Conservation (phyloP, 2,329 filamentous ascomycete genomes). For the Colletotrichum abscissum region DNA sequence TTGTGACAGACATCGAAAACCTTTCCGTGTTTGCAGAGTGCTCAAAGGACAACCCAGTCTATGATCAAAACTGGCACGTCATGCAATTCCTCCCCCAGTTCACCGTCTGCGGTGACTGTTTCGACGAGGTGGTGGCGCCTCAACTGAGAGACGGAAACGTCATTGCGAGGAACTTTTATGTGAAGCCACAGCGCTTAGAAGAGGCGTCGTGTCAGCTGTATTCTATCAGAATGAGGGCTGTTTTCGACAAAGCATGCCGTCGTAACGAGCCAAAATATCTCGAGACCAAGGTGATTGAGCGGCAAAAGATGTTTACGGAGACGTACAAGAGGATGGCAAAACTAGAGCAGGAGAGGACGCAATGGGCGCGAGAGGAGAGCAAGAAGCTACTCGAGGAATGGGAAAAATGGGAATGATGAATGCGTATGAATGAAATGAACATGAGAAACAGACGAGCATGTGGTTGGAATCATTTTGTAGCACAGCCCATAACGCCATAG, state of each 20-base stretch:
- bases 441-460: constrained; percentile 29
- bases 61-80: constrained; percentile 79
- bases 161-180: constrained; percentile 74
- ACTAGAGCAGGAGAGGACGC: constrained; percentile 49
- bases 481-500: constrained; percentile 15
- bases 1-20: constrained; percentile 73
- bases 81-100: constrained; percentile 81
- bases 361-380: constrained; percentile 55
- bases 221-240: constrained; percentile 79
- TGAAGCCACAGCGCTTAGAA: constrained; percentile 65
- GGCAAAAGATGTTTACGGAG: constrained; percentile 69
- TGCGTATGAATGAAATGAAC: constrained; percentile 31
- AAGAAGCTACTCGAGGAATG: constrained; percentile 66
- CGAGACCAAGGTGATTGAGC: constrained; percentile 65
- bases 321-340: constrained; percentile 65
- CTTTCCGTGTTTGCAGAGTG: constrained; percentile 72
- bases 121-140: constrained; percentile 81
- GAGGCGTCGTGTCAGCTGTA: constrained; percentile 81
- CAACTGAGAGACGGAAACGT: constrained; percentile 62
- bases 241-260: constrained; percentile 76
- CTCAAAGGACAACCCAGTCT: constrained; percentile 69
- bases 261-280: constrained; percentile 76
- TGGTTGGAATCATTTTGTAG: constrained; percentile 15
- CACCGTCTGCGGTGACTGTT: constrained; percentile 90
- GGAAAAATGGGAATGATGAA: constrained; percentile 65